These are phyloP conservation scores for Tuber calosporum DNA, from an alignment of 495 filamentous ascomycete species.

Conservation along the genomic window DNA sequence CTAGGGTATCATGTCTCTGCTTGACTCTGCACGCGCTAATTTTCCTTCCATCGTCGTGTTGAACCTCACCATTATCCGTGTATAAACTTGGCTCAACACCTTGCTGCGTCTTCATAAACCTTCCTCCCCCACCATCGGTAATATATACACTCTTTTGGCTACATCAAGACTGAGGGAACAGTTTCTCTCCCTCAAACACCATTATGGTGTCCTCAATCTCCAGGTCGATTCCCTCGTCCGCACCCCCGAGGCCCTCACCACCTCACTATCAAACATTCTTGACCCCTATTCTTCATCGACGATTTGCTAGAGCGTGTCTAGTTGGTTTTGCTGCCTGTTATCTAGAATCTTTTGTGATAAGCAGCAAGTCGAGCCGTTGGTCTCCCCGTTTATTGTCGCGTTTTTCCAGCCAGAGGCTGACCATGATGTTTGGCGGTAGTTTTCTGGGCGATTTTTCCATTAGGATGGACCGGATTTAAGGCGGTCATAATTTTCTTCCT, in stretches of 20 bases:
- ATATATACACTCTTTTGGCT: neutral
- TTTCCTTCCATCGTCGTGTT: neutral
- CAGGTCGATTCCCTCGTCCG: conserved; percentile 38
- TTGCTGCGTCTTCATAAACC: neutral
- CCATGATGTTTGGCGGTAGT: conserved; percentile 47
- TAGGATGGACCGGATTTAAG: conserved; percentile 67
- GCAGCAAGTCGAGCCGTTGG: conserved; percentile 43
- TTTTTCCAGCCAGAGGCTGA: neutral
- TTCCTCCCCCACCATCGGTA: neutral
- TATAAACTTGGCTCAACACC: neutral
- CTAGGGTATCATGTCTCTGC: no score
- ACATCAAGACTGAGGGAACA: neutral
- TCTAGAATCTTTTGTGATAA: conserved; percentile 61
- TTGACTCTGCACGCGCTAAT: neutral
- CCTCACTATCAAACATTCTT: conserved; percentile 76
- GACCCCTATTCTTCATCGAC: conserved; percentile 77
- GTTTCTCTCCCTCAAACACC: conserved; percentile 16
- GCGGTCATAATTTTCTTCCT: conserved; percentile 67
- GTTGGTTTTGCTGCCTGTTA: conserved; percentile 65
- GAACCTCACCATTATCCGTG: neutral
- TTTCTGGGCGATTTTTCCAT: conserved; percentile 78
- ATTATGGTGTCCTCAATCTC: conserved; percentile 41
- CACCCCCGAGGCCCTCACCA: conserved; percentile 29
- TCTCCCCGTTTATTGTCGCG: conserved; percentile 9
- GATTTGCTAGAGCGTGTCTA: conserved; percentile 68